A percentile compares a stretch with the other conserved stretches of the same genome.
Conservation (phyloP, 345 rosid genomes). For the Iberis pinnata region DNA sequence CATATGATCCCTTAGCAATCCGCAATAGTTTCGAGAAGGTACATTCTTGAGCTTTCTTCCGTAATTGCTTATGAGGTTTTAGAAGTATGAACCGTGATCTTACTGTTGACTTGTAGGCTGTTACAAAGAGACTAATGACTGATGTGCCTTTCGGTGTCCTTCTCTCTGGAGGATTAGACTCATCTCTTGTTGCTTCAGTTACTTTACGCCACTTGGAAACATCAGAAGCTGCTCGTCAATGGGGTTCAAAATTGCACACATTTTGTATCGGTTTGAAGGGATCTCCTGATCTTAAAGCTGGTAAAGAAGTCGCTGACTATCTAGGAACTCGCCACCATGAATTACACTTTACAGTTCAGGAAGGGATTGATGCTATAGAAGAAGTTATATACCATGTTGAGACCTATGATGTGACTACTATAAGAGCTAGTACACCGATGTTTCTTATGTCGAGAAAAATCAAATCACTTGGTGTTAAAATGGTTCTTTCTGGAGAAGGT, state of each 20-base stretch:
- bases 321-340: slow-evolving; percentile 74
- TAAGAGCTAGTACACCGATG: slow-evolving; percentile 91
- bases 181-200: slow-evolving; percentile 81
- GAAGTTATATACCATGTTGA: slow-evolving; percentile 83
- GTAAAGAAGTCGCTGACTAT: slow-evolving; percentile 76
- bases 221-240: slow-evolving; percentile 64
- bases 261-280: slow-evolving; percentile 81
- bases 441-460: slow-evolving; percentile 88
- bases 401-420: slow-evolving; percentile 77
- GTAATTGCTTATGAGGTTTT: not conserved
- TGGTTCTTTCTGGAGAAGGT: slow-evolving; percentile 89
- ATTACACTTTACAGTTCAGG: slow-evolving; percentile 79
- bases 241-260: slow-evolving; percentile 75
- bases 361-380: slow-evolving; percentile 79
- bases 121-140: slow-evolving; percentile 72
- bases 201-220: slow-evolving; percentile 55
- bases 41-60: slow-evolving; percentile 19
- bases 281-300: slow-evolving; percentile 73
- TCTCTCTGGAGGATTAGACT: slow-evolving; percentile 81
- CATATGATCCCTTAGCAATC: slow-evolving; percentile 48
- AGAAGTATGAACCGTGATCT: not conserved
- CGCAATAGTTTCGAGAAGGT: slow-evolving; percentile 66
- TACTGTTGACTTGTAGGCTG: slow-evolving; percentile 45
- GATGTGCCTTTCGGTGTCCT: slow-evolving; percentile 92
- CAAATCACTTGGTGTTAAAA: slow-evolving; percentile 80